Base-by-base conservation (phyloP, 495 filamentous ascomycete genomes). In the Aspergillus diversus region DNA sequence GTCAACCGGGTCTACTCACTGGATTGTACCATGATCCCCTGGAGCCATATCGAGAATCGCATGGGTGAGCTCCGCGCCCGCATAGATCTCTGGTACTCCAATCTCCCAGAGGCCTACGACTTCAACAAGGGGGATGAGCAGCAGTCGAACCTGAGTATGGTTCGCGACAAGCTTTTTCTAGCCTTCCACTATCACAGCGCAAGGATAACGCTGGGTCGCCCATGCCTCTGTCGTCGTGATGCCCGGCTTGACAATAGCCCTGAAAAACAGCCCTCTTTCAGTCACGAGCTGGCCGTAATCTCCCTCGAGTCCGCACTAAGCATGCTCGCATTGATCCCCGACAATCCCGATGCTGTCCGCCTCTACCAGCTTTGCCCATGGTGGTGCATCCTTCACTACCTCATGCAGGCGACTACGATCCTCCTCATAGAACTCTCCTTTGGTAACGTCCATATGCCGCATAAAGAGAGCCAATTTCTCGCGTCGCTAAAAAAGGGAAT, bases 361-460 rank as follows among this genome's bases (percentile, higher is more conserved):
- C 73, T 90, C 5, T 87, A 88, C 61, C 69, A 76, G n/a, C 74
- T 83, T 6, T 70, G 79, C 7, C 86, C 87, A 12, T 91, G 87
- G 87, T 91, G 86, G 86, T 83, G 79, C 50, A 74, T 87, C 9
- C 72, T 91, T 13, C 88, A 91, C 65, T 85, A 86, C 57, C 71
- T 91, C 17, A 88, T 88, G 79, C 86, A 89, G 73, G 82, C 86
- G 0, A 73, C 80, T 5, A 84, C 82, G 1, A 80, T 89, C 12
- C 72, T 90, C 7, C 80, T 90, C 65, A 77, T 89, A 13, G 88
- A 90, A 65, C 74, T 87, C 17, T 83, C 85, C 1, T 85, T 87
- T 60, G 78, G 80, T 33, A 72, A 73, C 27, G 76, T 84, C 35
- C 86, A 88, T 68, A 77, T 81, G 59, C 85, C 85, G 11, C 69